Evolutionary conservation across 331 rosid genomes (phyloP), one percentile per base, ranked within the genome.

Genomic region (Pyracantha coccinea): DNA sequence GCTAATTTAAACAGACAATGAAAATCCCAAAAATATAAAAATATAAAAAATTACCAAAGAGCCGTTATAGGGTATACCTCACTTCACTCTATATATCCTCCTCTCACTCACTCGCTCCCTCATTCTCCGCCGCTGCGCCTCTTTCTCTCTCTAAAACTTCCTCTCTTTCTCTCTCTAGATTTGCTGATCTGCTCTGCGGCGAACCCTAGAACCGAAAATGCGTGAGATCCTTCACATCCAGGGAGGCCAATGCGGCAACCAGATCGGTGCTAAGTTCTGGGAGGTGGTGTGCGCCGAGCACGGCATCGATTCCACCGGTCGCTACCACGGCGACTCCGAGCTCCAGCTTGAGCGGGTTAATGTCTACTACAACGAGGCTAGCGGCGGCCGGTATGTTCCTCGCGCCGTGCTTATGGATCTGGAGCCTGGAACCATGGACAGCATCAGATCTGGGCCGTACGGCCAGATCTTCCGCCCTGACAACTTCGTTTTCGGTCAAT

Each of bases 221-320:
- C 81, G 96, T 25, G 93, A 88, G 75, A 90, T 90, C n/a, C 96
- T 90, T 77, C 96, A 90, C 86, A 87, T 90, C 11, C 96, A 90
- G 71, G 93, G 93, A 41, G 96, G 96, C 57, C 93, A 88, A 28
- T 90, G 96, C 28, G 96, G 96, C 28, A 90, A 90, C 89, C 96
- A 90, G 75, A 90, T 88, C 82, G 92, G 96, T 0, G 96, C 96
- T 24, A 90, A 90, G 88, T 90, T 90, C 85, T 90, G 96, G 92
- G 92, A 90, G 67, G 96, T 90, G 15, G 88, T 90, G 1, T 90
- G 91, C 41, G 87, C 96, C 16, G 96, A 90, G 80, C 96, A 90
- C 32, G 92, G 96, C 31, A 88, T 91, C 54, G 93, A 91, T 72
- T 80, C 90, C 19, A 91, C 93, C 23, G 93, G 96, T 0, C 79